A percentile compares a stretch with the other conserved stretches of the same genome.
Conservation (phyloP, 2,329 filamentous ascomycete genomes). For the Elsinoe fawcettii region DNA sequence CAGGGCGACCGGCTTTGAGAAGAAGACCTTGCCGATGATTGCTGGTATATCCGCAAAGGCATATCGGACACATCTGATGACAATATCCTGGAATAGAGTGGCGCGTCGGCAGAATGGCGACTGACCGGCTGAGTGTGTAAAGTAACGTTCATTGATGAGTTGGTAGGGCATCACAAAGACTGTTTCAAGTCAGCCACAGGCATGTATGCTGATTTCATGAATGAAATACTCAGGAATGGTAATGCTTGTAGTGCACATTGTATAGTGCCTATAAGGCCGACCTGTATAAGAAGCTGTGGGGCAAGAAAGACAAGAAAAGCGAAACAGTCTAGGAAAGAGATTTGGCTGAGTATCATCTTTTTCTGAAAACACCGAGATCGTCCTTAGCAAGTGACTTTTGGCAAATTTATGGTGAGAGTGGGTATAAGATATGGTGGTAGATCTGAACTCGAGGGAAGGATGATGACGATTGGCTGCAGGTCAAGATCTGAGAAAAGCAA, state of each 20-base stretch:
- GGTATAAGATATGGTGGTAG: neutral
- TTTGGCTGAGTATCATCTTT: slow-evolving; percentile 62
- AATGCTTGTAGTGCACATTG: slow-evolving; percentile 53
- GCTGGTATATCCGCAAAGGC: slow-evolving; percentile 66
- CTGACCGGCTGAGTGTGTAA: slow-evolving; percentile 39
- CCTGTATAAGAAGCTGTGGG: slow-evolving; percentile 62
- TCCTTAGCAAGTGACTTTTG: too few species aligned
- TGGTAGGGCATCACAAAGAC: slow-evolving; percentile 51
- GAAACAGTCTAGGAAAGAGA: slow-evolving; percentile 68
- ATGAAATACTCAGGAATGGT: slow-evolving; percentile 61
- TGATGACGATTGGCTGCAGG: slow-evolving; percentile 1
- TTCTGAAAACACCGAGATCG: too few species aligned
- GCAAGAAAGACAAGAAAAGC: slow-evolving; percentile 64
- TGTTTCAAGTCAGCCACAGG: slow-evolving; percentile 26
- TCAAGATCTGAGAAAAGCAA: neutral
- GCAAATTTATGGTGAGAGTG: neutral
- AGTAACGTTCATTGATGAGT: slow-evolving; percentile 52
- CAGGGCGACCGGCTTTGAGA: slow-evolving; percentile 63
- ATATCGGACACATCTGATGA: slow-evolving; percentile 69
- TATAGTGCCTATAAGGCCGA: slow-evolving; percentile 54
- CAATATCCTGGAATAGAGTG: slow-evolving; percentile 68
- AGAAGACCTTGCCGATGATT: slow-evolving; percentile 65
- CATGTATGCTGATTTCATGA: neutral
- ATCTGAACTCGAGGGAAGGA: neutral
- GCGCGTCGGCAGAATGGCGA: slow-evolving; percentile 60